Base-by-base conservation (phyloP, 306 rosid species). In the Pyrus betulifolia region DNA sequence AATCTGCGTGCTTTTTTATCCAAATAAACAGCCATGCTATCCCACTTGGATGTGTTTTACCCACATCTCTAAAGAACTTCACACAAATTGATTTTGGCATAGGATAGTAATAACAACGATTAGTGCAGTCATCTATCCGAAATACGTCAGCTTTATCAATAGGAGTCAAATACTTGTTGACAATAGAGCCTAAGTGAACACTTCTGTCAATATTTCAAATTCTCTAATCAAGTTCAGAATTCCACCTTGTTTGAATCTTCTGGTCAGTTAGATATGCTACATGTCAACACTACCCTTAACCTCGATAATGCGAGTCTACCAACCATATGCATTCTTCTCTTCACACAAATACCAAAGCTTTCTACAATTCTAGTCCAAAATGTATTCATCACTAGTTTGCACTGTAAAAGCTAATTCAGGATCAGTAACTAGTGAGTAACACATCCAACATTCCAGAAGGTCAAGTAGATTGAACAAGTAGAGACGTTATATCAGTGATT, bases 1-100 rank as follows among this genome's bases (percentile, higher is more conserved):
- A 71, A 78, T 71, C 58, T 27, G 66, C 31, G 73, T 67, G 8
- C 28, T 54, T 75, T 31, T 78, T 74, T 33, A 75, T n/a, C 80
- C 84, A 75, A 10, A 13, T 28, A 35, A 19, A 42, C 8, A 61
- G 22, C 28, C 63, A 52, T 28, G 78, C 38, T 61, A 64, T 64
- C 69, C 65, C 58, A 79, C 44, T 71, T 46, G 23, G 66, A 81
- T 23, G 28, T 23, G 27, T 60, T 71, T 52, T 68, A 55, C 65
- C 10, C 42, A 3, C 62, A 57, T 1, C 28, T 75, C 63, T 58
- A 65, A 33, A 45, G 40, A 67, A 73, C 58, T 38, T 65, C 64
- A 33, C 25, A 76, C 66, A 75, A 72, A 25, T 51, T 55, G 28
- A 58, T 51, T 9, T 27, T 14, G 11, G 21, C 54, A 76, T 27